Evolutionary conservation across 805 yeast species (phyloP).

Genomic region (Naumovozyma dairenensis): DNA sequence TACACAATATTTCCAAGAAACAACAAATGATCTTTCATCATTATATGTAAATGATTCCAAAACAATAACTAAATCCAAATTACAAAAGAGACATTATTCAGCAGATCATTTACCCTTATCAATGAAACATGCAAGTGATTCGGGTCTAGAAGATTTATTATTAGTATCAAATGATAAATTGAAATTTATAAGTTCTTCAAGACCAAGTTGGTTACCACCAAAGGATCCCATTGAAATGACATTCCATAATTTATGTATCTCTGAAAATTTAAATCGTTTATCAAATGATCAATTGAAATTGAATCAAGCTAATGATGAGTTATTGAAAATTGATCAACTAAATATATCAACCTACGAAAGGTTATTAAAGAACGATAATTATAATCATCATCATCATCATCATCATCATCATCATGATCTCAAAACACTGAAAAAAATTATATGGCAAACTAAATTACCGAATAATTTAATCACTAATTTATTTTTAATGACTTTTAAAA

Average conservation of each 20-base stretch:
- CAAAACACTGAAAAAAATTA: slow-evolving; percentile 12
- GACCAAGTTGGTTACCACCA: slow-evolving; percentile 67
- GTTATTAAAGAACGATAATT: background rate
- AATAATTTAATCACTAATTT: slow-evolving; percentile 13
- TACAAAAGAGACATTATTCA: slow-evolving; percentile 26
- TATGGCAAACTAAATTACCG: slow-evolving; percentile 22
- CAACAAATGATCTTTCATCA: slow-evolving; percentile 31
- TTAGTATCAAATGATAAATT: slow-evolving; percentile 53
- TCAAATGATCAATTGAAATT: slow-evolving; percentile 22
- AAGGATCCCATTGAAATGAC: slow-evolving; percentile 41
- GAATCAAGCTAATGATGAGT: slow-evolving; percentile 14
- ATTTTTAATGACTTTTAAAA: slow-evolving; percentile 15
- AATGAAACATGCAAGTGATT: slow-evolving; percentile 26
- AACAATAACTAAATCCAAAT: slow-evolving; percentile 26
- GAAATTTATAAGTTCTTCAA: slow-evolving; percentile 41
- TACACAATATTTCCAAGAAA: slow-evolving; percentile 17
- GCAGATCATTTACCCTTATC: slow-evolving; percentile 30
- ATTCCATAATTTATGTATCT: slow-evolving; percentile 46
- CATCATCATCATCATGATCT: background rate
- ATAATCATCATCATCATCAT: background rate
- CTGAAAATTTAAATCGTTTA: slow-evolving; percentile 27
- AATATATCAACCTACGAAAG: slow-evolving; percentile 11
- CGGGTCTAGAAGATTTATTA: slow-evolving; percentile 45
- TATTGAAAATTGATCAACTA: slow-evolving; percentile 11
- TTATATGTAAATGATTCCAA: slow-evolving; percentile 32